A percentile compares a stretch with the other conserved stretches of the same genome.
Conservation (phyloP, 192 early-diverging fungal species). For the Backusella psychrophila region DNA sequence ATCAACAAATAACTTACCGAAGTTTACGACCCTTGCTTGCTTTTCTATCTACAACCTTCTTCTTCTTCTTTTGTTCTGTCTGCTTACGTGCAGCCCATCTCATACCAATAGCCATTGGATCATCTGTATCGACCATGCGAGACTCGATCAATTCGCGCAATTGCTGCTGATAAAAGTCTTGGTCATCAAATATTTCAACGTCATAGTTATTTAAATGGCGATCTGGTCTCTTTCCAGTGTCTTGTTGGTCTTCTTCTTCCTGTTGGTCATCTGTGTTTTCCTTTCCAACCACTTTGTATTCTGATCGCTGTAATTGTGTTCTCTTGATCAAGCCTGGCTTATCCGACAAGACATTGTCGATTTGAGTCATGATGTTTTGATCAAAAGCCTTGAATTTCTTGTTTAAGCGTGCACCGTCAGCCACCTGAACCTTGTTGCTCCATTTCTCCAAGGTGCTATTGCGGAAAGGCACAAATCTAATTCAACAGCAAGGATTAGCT, state of each 20-base stretch:
- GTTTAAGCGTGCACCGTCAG: constrained; percentile 63
- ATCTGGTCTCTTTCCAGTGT: constrained; percentile 43
- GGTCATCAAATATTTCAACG: constrained; percentile 91
- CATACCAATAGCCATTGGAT: constrained; percentile 75
- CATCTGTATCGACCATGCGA: constrained; percentile 89
- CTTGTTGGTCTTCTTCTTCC: constrained; percentile 35
- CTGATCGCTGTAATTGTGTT: constrained; percentile 79
- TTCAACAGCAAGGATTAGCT: not conserved
- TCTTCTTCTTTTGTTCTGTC: constrained; percentile 59
- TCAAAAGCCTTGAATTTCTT: constrained; percentile 98
- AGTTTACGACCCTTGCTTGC: constrained; percentile 91
- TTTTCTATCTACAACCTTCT: constrained; percentile 82
- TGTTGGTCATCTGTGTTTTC: constrained; percentile 15
- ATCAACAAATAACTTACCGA: constrained; percentile 38
- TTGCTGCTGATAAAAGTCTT: constrained; percentile 93
- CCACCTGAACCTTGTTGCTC: constrained; percentile 81
- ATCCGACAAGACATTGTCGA: constrained; percentile 54
- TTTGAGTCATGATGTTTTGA: constrained; percentile 49
- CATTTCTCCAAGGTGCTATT: constrained; percentile 90
- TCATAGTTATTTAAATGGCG: constrained; percentile 72
- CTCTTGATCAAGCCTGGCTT: constrained; percentile 80
- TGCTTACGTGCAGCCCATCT: constrained; percentile 81
- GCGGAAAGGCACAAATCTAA: constrained; percentile 74
- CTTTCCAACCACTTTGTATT: constrained; percentile 59
- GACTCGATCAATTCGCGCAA: constrained; percentile 94